Percentiles rank a stretch among this genome's conserved stretches.
phyloP scores from a whole-genome alignment of 371 early-diverging fungal species.

The Amoeboaphelidium occidentale region DNA sequence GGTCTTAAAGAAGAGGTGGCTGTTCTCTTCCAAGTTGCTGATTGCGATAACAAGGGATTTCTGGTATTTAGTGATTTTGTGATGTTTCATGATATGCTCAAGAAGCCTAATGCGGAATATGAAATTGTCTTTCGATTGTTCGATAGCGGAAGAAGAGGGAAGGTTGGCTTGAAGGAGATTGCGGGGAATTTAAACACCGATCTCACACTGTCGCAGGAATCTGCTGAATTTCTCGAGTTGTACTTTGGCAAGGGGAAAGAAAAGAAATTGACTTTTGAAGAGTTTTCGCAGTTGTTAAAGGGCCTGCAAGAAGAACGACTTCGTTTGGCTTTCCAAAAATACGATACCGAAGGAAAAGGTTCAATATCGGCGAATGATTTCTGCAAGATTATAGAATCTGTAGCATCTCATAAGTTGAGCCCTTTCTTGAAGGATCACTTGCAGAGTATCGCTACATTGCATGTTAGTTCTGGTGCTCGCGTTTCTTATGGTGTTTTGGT shows the following conservation, averaged over 20 bases:
- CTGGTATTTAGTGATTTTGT: conserved; percentile 47
- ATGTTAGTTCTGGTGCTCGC: conserved; percentile 9
- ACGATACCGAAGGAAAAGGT: conserved; percentile 35
- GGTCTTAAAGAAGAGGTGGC: background rate
- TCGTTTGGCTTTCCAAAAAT: conserved; percentile 36
- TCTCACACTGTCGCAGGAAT: background rate
- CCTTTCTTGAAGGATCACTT: conserved; percentile 38
- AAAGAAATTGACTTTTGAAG: conserved; percentile 35
- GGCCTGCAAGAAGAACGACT: conserved; percentile 50
- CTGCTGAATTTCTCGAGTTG: conserved; percentile 33
- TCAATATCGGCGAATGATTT: conserved; percentile 36
- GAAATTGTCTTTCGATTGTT: conserved; percentile 50
- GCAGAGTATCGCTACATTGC: conserved; percentile 32
- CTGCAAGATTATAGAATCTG: conserved; percentile 30
- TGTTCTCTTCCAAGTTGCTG: conserved; percentile 45
- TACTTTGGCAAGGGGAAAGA: conserved; percentile 23
- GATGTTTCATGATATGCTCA: conserved; percentile 39
- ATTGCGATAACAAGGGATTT: conserved; percentile 26
- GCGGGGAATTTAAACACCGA: too few species aligned
- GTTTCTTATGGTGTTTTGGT: conserved; percentile 27
- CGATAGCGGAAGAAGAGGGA: conserved; percentile 29
- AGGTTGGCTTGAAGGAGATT: conserved; percentile 6
- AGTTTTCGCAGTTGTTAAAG: conserved; percentile 53
- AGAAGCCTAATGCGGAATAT: conserved; percentile 53
- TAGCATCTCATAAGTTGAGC: conserved; percentile 39